Conservation (phyloP, 1,284 basidiomycete species). For the Fomitopsis pinicola region DNA sequence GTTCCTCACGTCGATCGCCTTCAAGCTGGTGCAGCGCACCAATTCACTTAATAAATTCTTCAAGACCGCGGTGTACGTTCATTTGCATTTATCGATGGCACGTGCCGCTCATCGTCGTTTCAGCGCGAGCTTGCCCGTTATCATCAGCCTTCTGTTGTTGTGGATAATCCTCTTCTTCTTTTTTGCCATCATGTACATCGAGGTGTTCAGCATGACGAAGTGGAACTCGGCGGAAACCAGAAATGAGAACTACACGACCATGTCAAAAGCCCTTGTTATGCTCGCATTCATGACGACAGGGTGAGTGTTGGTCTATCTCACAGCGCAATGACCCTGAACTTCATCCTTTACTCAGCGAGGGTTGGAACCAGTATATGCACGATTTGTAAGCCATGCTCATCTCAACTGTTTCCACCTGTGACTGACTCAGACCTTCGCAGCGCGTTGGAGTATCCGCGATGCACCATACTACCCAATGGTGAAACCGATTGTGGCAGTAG, state of each 20-base stretch:
- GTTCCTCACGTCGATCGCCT: slow-evolving; percentile 89
- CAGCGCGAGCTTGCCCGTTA: slow-evolving; percentile 85
- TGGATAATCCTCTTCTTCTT: slow-evolving; percentile 94
- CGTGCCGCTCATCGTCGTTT: slow-evolving; percentile 5
- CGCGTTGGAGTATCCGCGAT: slow-evolving; percentile 75
- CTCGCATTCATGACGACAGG: slow-evolving; percentile 76
- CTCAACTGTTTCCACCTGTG: neutral
- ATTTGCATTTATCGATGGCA: neutral
- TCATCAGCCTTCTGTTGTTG: slow-evolving; percentile 81
- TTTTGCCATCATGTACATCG: slow-evolving; percentile 87
- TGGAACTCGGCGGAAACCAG: slow-evolving; percentile 73
- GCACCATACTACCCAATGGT: slow-evolving; percentile 60
- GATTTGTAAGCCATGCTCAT: slow-evolving; percentile 64
- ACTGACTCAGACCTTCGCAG: slow-evolving; percentile 32
- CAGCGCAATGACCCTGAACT: neutral
- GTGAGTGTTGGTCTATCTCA: slow-evolving; percentile 32
- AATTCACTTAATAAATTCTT: slow-evolving; percentile 93
- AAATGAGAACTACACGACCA: slow-evolving; percentile 79
- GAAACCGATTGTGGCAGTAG: slow-evolving; percentile 89
- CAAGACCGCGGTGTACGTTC: slow-evolving; percentile 87
- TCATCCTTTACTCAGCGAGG: slow-evolving; percentile 52
- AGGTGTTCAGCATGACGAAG: slow-evolving; percentile 92
- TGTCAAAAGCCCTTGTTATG: slow-evolving; percentile 85
- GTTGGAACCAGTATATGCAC: slow-evolving; percentile 96
- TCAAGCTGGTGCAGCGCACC: slow-evolving; percentile 92